Conservation (phyloP, 768 basidiomycete species). For the Psilocybe azurescens region DNA sequence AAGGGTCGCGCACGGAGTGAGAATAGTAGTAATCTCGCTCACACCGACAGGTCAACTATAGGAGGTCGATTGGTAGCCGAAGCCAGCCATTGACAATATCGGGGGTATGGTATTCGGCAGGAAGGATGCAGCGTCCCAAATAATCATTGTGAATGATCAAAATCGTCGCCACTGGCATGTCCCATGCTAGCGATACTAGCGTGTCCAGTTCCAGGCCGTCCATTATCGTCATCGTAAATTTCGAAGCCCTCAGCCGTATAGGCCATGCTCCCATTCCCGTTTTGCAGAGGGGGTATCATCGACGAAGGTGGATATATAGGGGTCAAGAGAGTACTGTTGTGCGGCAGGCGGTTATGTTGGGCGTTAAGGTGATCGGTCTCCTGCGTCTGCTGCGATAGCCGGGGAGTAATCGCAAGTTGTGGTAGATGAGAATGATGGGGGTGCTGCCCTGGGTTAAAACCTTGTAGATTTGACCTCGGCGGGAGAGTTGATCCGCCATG, state of each 20-base stretch:
- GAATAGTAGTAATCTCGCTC: background rate
- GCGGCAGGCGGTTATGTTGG: conserved; percentile 49
- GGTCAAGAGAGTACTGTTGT: conserved; percentile 73
- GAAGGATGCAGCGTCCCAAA: background rate
- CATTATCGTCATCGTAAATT: conserved; percentile 42
- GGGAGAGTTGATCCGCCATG: conserved; percentile 29
- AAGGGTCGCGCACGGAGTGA: background rate
- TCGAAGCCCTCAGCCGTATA: conserved; percentile 38
- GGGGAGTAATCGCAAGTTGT: conserved; percentile 29
- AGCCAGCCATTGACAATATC: background rate
- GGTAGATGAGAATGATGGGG: conserved; percentile 37
- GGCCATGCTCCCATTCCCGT: conserved; percentile 19
- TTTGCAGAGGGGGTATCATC: conserved; percentile 39
- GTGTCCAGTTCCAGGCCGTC: conserved; percentile 25
- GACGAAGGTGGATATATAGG: conserved; percentile 62
- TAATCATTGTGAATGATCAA: conserved; percentile 23
- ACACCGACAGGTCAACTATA: background rate
- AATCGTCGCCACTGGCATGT: conserved; percentile 23
- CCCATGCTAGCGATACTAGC: conserved; percentile 23
- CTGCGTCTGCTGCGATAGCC: conserved; percentile 30
- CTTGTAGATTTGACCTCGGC: conserved; percentile 21
- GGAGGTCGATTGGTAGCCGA: background rate
- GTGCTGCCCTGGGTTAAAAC: conserved; percentile 26
- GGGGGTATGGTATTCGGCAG: background rate
- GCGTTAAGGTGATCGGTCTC: conserved; percentile 29